Conservation (phyloP, 192 early-diverging fungal species). For the Ambispora gerdemannii region DNA sequence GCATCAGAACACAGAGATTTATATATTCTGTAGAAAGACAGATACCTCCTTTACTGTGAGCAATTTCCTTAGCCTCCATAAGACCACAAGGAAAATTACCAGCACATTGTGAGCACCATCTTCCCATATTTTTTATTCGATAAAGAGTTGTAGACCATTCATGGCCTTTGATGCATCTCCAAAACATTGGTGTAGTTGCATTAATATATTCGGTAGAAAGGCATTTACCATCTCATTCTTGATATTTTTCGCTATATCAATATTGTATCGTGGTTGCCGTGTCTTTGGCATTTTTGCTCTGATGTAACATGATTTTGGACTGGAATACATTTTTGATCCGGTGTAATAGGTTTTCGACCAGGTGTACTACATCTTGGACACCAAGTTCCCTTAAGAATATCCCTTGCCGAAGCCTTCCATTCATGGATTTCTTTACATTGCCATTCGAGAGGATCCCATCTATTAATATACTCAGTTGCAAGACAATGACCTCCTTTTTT, state of each 20-base stretch:
- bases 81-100: background rate
- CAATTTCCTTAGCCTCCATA: too few species aligned
- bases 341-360: too few species aligned
- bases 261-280: too few species aligned
- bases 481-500: constrained; percentile 20
- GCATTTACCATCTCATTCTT: too few species aligned
- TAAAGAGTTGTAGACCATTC: background rate
- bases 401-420: constrained; percentile 4
- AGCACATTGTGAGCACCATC: background rate
- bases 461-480: constrained; percentile 26
- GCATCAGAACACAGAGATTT: too few species aligned
- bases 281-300: too few species aligned
- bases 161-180: background rate
- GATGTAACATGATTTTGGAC: too few species aligned
- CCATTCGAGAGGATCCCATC: constrained; percentile 24
- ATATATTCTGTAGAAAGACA: too few species aligned
- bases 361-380: too few species aligned
- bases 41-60: too few species aligned
- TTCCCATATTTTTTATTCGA: background rate
- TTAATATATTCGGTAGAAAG: background rate
- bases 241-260: too few species aligned
- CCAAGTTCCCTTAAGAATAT: constrained; percentile 27
- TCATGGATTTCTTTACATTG: constrained; percentile 25
- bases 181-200: background rate
- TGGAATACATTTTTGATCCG: too few species aligned